A percentile compares a stretch with the other conserved stretches of the same genome.
Evolutionary conservation across 2,329 filamentous ascomycete genomes (phyloP).

Genomic region (Talaromyces atroroseus): DNA sequence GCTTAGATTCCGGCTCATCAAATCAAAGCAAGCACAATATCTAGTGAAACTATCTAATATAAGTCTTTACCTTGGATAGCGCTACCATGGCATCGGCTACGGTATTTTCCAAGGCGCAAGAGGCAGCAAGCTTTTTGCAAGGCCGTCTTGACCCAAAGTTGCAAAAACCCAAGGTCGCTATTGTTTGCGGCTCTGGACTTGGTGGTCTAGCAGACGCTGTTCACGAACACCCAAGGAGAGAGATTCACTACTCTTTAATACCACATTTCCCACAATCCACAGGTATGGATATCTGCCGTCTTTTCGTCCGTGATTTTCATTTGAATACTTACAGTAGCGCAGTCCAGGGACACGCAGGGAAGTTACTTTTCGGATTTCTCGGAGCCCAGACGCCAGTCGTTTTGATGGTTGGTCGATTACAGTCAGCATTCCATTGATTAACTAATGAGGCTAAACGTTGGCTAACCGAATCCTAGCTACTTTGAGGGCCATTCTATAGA

Average conservation of each 20-base stretch:
- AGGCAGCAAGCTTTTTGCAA: slow-evolving; percentile 49
- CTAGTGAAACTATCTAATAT: background rate
- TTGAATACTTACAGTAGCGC: slow-evolving; percentile 15
- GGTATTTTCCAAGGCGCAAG: slow-evolving; percentile 31
- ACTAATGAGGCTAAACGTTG: background rate
- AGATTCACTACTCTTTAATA: slow-evolving; percentile 54
- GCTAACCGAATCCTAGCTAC: slow-evolving; percentile 43
- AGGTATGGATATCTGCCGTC: slow-evolving; percentile 36
- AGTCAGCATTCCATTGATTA: slow-evolving; percentile 45
- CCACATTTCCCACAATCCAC: slow-evolving; percentile 58
- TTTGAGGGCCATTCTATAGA: slow-evolving; percentile 64
- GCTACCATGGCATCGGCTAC: slow-evolving; percentile 15
- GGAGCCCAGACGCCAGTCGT: slow-evolving; percentile 53
- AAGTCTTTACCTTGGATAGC: slow-evolving; percentile 3
- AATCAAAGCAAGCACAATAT: background rate
- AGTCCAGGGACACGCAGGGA: slow-evolving; percentile 58
- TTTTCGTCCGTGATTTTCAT: background rate
- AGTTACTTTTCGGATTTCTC: slow-evolving; percentile 59
- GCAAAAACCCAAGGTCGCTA: slow-evolving; percentile 53
- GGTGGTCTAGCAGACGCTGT: slow-evolving; percentile 57
- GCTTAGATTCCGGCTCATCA: background rate
- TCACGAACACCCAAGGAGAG: slow-evolving; percentile 44
- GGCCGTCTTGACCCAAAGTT: slow-evolving; percentile 45
- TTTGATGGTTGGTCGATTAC: slow-evolving; percentile 59
- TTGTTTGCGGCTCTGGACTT: slow-evolving; percentile 61